Conservation (phyloP, 495 filamentous ascomycete species). For the Podospora comata region DNA sequence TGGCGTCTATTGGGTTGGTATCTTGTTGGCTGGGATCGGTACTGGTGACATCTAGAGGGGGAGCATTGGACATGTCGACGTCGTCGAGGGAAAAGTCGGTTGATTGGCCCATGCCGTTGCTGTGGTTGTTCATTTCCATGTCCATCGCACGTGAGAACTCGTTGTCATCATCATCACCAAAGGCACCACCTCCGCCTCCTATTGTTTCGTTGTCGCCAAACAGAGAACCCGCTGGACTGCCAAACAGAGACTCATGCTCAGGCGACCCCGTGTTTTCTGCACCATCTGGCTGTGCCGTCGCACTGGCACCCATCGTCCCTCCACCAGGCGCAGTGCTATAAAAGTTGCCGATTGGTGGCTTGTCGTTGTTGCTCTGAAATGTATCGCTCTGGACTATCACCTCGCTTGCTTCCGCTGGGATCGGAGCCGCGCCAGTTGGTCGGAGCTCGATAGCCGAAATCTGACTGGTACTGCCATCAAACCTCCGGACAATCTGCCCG, state of each 20-base stretch:
- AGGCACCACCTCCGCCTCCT: slow-evolving; percentile 45
- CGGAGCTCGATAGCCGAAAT: slow-evolving; percentile 85
- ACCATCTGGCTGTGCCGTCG: background rate
- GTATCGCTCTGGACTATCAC: slow-evolving; percentile 58
- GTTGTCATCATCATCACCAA: slow-evolving; percentile 78
- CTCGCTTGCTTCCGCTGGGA: slow-evolving; percentile 69
- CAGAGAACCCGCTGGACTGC: slow-evolving; percentile 53
- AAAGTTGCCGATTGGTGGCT: slow-evolving; percentile 49
- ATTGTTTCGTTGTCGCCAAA: slow-evolving; percentile 60
- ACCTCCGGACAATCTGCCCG: slow-evolving; percentile 70
- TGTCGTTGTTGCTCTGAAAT: slow-evolving; percentile 53
- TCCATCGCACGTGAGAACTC: slow-evolving; percentile 80
- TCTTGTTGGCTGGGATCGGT: too few species aligned
- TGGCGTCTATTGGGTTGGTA: background rate
- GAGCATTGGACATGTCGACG: slow-evolving; percentile 14
- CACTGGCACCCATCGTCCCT: background rate
- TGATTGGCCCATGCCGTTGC: slow-evolving; percentile 46
- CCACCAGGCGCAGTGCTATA: slow-evolving; percentile 36
- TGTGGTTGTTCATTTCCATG: slow-evolving; percentile 42
- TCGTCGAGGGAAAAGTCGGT: slow-evolving; percentile 43
- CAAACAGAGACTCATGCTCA: slow-evolving; percentile 69
- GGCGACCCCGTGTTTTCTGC: slow-evolving; percentile 57
- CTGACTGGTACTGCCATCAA: slow-evolving; percentile 73
- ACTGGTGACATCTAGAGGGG: background rate
- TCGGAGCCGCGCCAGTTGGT: slow-evolving; percentile 68